Evolutionary conservation across 2,329 filamentous ascomycete genomes (phyloP).

Genomic region (Dactylellina drechsleri): DNA sequence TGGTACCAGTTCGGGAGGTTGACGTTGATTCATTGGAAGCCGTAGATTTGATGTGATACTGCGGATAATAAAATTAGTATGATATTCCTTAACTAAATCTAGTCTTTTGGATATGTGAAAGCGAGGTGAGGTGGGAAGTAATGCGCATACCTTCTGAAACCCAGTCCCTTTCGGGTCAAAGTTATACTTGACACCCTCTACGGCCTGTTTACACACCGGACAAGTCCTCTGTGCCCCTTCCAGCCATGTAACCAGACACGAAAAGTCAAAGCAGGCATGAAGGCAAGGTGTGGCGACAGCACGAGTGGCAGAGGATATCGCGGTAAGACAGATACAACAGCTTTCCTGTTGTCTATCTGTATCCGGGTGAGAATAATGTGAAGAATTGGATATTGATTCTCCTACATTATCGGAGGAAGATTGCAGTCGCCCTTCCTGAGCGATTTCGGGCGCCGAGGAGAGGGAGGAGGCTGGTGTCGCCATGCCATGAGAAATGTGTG

Average conservation of each 20-base stretch:
- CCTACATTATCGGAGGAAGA: too few species aligned
- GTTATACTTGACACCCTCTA: constrained; percentile 47
- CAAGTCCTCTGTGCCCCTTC: constrained; percentile 41
- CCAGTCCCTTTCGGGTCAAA: constrained; percentile 43
- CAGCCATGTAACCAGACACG: constrained; percentile 49
- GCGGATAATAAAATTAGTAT: neutral
- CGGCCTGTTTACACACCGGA: constrained; percentile 48
- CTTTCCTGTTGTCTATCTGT: constrained; percentile 20
- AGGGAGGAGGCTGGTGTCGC: constrained; percentile 13
- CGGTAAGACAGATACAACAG: constrained; percentile 42
- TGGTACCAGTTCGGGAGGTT: neutral
- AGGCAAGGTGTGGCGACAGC: constrained; percentile 48
- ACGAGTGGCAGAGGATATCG: constrained; percentile 40
- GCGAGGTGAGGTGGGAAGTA: neutral
- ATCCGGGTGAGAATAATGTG: too few species aligned
- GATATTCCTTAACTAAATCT: too few species aligned
- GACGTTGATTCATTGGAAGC: neutral
- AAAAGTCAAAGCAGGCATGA: constrained; percentile 54
- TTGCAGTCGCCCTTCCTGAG: constrained; percentile 20
- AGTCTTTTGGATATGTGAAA: too few species aligned
- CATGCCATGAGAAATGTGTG: constrained; percentile 20
- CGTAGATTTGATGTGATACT: constrained; percentile 45
- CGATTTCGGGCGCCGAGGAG: constrained; percentile 5
- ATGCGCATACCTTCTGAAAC: constrained; percentile 48
- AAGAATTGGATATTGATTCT: constrained; percentile 1